A percentile compares a stretch with the other conserved stretches of the same genome.
These are phyloP conservation scores for Trichocladium antarcticum DNA, from an alignment of 495 filamentous ascomycete genomes.

Conservation along the genomic window DNA sequence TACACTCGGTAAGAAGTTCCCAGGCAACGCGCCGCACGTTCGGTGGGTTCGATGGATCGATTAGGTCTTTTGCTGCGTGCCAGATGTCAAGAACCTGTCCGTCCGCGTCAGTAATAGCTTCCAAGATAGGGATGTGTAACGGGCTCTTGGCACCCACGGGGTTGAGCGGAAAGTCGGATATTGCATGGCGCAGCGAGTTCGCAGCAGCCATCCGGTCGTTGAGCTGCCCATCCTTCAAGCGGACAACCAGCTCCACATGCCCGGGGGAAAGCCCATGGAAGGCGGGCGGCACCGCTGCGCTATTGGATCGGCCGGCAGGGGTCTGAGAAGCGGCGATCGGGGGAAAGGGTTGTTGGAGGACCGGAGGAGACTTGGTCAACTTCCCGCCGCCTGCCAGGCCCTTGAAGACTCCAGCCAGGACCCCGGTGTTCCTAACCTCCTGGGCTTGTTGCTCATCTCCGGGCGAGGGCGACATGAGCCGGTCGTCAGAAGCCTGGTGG, in stretches of 20 bases:
- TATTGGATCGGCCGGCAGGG: conserved; percentile 26
- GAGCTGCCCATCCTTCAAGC: conserved; percentile 37
- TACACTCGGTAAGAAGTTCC: conserved; percentile 54
- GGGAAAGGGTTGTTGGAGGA: conserved; percentile 17
- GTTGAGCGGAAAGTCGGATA: conserved; percentile 47
- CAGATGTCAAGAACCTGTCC: conserved; percentile 44
- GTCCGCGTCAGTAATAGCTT: conserved; percentile 1
- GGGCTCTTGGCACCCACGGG: conserved; percentile 27
- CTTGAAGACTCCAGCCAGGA: conserved; percentile 47
- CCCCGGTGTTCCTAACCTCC: conserved; percentile 38
- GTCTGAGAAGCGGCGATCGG: conserved; percentile 13
- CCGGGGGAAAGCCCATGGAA: conserved; percentile 28
- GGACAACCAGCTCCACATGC: conserved; percentile 35
- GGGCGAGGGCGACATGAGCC: conserved; percentile 45
- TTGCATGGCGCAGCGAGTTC: conserved; percentile 41
- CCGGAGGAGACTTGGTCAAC: conserved; percentile 34
- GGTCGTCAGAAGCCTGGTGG: conserved; percentile 32
- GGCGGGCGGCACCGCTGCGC: conserved; percentile 14
- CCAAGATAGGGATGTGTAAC: neutral
- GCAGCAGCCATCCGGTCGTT: conserved; percentile 46
- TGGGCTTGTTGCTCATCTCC: conserved; percentile 43
- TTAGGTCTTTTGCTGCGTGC: conserved; percentile 52
- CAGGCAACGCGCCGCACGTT: conserved; percentile 48
- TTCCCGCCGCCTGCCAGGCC: conserved; percentile 40
- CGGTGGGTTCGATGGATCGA: conserved; percentile 42